Conservation (phyloP, 768 basidiomycete species). For the Tephrocybe sp. region DNA sequence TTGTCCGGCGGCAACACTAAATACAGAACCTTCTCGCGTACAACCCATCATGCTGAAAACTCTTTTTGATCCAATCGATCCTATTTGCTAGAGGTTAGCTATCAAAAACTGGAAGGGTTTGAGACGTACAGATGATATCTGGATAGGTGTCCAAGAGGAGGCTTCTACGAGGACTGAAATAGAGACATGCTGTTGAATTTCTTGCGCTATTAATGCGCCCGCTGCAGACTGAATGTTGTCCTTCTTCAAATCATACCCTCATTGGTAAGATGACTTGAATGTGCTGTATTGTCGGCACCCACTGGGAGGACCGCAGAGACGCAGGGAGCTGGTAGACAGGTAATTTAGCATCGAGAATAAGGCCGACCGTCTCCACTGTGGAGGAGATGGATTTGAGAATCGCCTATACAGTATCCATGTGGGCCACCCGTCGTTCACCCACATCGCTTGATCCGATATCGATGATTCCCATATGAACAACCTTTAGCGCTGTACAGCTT, state of each 20-base stretch:
- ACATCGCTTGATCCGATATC: too few species aligned
- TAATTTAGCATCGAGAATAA: not conserved
- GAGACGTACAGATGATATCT: too few species aligned
- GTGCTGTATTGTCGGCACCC: not conserved
- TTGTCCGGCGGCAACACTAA: too few species aligned
- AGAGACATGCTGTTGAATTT: not conserved
- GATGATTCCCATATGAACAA: not conserved
- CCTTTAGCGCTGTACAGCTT: not conserved
- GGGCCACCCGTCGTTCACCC: not conserved
- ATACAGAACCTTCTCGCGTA: too few species aligned
- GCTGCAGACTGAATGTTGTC: not conserved
- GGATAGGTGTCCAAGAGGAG: too few species aligned
- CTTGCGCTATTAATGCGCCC: not conserved
- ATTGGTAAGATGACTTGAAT: not conserved
- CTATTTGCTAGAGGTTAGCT: too few species aligned
- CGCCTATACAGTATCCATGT: not conserved
- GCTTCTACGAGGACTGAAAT: too few species aligned
- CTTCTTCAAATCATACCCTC: not conserved
- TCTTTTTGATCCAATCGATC: too few species aligned
- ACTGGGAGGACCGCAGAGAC: not conserved
- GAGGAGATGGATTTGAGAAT: not conserved
- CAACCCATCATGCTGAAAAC: too few species aligned
- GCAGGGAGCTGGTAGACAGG: not conserved
- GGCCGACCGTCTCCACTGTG: not conserved
- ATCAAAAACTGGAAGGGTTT: too few species aligned